Evolutionary conservation across 2,329 filamentous ascomycete species (phyloP).

Genomic region (Fusarium compactum): DNA sequence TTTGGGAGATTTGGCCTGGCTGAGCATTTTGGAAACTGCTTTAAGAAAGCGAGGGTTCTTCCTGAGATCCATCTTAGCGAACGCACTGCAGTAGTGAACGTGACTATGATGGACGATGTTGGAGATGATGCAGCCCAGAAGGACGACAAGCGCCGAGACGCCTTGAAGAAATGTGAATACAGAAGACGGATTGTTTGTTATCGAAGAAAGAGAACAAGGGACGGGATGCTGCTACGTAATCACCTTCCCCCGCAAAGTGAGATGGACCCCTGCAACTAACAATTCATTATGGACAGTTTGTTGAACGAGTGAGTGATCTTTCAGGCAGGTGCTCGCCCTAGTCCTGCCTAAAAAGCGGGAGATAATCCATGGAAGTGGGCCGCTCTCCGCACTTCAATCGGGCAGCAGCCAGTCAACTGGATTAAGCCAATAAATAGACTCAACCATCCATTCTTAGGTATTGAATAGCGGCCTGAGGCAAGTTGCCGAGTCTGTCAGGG

Average conservation of each 20-base stretch:
- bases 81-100: neutral
- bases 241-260: slow-evolving; percentile 34
- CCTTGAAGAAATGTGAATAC: neutral
- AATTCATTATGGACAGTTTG: neutral
- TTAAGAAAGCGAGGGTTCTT: slow-evolving; percentile 15
- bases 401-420: neutral
- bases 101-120: neutral
- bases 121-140: neutral
- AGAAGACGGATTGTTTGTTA: neutral
- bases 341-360: slow-evolving; percentile 20
- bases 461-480: neutral
- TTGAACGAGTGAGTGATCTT: slow-evolving; percentile 3
- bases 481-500: neutral
- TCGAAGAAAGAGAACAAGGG: neutral
- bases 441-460: neutral
- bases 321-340: slow-evolving; percentile 25
- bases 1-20: slow-evolving; percentile 25
- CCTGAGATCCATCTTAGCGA: slow-evolving; percentile 29
- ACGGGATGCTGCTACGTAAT: slow-evolving; percentile 21
- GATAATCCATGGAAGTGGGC: slow-evolving; percentile 9
- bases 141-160: neutral
- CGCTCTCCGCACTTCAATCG: slow-evolving; percentile 15
- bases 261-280: slow-evolving; percentile 25
- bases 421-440: neutral
- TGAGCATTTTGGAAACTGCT: slow-evolving; percentile 6